These are phyloP conservation scores for Nicotiana knightiana DNA, from an alignment of 257 asterid species.

Conservation along the genomic window DNA sequence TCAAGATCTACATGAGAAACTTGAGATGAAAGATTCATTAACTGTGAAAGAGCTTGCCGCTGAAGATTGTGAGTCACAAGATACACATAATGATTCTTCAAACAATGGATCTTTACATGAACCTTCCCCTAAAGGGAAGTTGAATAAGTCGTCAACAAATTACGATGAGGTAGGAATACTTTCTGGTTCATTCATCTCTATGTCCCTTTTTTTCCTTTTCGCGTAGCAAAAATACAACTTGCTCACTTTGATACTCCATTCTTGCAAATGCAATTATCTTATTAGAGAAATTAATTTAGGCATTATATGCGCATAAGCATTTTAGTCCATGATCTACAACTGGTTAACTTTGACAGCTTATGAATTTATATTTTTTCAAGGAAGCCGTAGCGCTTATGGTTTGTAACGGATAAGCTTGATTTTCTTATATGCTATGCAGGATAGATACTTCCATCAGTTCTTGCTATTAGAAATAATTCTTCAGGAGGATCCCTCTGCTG, in stretches of 20 bases:
- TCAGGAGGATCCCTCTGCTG: not conserved
- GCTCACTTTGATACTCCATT: not conserved
- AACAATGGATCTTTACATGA: constrained; percentile 20
- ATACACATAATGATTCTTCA: constrained; percentile 24
- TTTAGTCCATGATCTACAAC: not conserved
- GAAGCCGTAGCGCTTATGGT: not conserved
- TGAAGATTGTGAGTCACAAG: constrained; percentile 35
- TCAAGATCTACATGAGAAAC: constrained; percentile 91
- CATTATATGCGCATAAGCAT: not conserved
- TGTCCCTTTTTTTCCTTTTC: not conserved
- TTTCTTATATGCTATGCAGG: not conserved
- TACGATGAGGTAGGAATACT: constrained; percentile 43
- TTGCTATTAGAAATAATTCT: not conserved
- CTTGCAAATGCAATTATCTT: not conserved
- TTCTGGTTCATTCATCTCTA: not conserved
- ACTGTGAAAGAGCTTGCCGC: constrained; percentile 65
- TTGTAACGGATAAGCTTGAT: not conserved
- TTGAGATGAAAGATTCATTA: constrained; percentile 81
- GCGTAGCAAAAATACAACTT: not conserved
- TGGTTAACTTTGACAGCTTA: not conserved
- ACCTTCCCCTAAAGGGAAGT: too few species aligned
- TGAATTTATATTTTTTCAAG: not conserved
- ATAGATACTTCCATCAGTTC: not conserved
- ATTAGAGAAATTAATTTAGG: not conserved
- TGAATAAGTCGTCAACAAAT: constrained; percentile 8